Evolutionary conservation across 345 rosid genomes (phyloP).

Genomic region (Gossypioides kirkii): DNA sequence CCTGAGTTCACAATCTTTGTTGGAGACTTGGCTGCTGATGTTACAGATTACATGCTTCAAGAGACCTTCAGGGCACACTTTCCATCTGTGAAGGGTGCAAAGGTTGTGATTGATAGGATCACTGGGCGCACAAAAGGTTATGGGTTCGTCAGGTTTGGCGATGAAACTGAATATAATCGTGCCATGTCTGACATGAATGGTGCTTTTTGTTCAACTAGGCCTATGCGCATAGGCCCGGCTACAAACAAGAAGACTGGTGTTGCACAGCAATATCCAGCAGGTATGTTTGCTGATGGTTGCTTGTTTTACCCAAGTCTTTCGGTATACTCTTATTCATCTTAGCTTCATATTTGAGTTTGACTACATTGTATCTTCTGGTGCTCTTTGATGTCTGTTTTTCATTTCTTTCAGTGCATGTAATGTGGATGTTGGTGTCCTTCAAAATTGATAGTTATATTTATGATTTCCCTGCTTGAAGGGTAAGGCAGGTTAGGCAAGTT

Average conservation of each 20-base stretch:
- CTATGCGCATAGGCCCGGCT: constrained; percentile 87
- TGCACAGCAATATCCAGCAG: constrained; percentile 58
- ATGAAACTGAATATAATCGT: constrained; percentile 76
- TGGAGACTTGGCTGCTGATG: constrained; percentile 95
- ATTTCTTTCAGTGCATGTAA: background rate
- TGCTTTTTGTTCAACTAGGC: constrained; percentile 75
- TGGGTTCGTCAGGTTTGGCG: constrained; percentile 83
- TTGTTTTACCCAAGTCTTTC: background rate
- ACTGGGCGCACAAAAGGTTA: constrained; percentile 88
- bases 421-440: background rate
- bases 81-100: constrained; percentile 75
- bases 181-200: constrained; percentile 97
- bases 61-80: constrained; percentile 71
- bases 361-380: background rate
- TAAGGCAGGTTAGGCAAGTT: constrained; percentile 9
- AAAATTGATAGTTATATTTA: background rate
- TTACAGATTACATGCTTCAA: constrained; percentile 75
- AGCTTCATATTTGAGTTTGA: background rate
- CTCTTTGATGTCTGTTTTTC: background rate
- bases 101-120: constrained; percentile 85
- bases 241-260: constrained; percentile 57
- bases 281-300: constrained; percentile 30
- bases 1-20: constrained; percentile 79
- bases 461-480: background rate
- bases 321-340: background rate